These are phyloP conservation scores for Raffaelea albimanens DNA, from an alignment of 2,329 filamentous ascomycete species.

Conservation along the genomic window DNA sequence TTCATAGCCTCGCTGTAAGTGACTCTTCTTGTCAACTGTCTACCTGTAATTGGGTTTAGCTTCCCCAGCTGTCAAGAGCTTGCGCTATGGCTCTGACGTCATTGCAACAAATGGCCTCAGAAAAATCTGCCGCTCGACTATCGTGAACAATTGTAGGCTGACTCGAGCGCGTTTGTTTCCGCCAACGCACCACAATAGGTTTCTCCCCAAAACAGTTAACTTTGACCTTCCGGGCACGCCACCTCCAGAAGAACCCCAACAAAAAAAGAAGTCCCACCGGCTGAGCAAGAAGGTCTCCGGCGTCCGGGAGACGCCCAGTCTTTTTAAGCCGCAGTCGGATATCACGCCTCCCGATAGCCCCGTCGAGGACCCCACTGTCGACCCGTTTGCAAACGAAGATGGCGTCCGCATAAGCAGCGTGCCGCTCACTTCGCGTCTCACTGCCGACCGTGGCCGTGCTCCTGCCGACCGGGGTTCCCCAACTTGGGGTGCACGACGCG, in stretches of 20 bases:
- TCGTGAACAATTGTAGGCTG: no score
- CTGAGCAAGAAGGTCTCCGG: slow-evolving; percentile 12
- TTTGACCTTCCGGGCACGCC: slow-evolving; percentile 60
- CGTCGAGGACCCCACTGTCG: slow-evolving; percentile 33
- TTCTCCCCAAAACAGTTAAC: slow-evolving; percentile 85
- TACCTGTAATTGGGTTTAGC: no score
- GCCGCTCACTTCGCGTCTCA: slow-evolving; percentile 42
- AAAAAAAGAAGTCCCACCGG: slow-evolving; percentile 15
- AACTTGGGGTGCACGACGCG: slow-evolving; percentile 64
- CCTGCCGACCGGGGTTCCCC: slow-evolving; percentile 68
- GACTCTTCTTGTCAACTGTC: no score
- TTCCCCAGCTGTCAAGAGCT: background rate
- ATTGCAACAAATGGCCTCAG: background rate
- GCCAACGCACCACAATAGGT: slow-evolving; percentile 45
- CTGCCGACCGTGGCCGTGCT: slow-evolving; percentile 62
- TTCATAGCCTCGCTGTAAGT: background rate
- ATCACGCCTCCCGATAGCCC: slow-evolving; percentile 49
- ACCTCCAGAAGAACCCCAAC: slow-evolving; percentile 20
- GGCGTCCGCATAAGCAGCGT: slow-evolving; percentile 46
- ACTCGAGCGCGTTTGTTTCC: no score
- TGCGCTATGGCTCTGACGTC: background rate
- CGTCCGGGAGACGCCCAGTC: slow-evolving; percentile 36
- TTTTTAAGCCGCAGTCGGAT: slow-evolving; percentile 38
- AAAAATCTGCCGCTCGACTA: background rate
- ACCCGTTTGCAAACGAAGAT: slow-evolving; percentile 49